phyloP scores from a whole-genome alignment of 140 eudicot species.

The Bidens hawaiensis region DNA sequence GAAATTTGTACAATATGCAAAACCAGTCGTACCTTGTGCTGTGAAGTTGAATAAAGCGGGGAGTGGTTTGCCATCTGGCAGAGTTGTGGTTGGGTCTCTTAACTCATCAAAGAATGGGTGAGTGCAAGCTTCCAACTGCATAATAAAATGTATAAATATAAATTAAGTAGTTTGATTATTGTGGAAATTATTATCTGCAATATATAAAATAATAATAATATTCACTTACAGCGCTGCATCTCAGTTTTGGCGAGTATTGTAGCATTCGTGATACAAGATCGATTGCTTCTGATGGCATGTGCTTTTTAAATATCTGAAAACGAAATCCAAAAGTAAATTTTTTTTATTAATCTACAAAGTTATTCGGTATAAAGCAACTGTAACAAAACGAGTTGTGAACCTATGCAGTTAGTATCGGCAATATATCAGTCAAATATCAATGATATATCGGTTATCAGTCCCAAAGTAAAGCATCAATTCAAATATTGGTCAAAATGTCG shows the following conservation, averaged over 20 bases:
- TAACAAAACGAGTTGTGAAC: too few species aligned
- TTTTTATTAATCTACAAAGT: background rate
- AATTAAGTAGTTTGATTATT: background rate
- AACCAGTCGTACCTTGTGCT: slow-evolving; percentile 60
- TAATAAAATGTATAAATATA: background rate
- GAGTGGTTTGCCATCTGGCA: slow-evolving; percentile 81
- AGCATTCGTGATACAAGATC: slow-evolving; percentile 93
- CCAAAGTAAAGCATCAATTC: too few species aligned
- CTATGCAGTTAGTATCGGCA: too few species aligned
- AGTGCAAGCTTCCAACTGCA: slow-evolving; percentile 96
- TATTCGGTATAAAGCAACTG: too few species aligned
- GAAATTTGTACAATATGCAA: background rate
- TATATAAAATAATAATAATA: background rate
- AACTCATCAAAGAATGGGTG: slow-evolving; percentile 90
- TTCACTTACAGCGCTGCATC: slow-evolving; percentile 79
- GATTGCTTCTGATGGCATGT: slow-evolving; percentile 84
- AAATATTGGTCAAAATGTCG: too few species aligned
- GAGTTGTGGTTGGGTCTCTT: slow-evolving; percentile 69
- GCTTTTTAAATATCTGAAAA: slow-evolving; percentile 74
- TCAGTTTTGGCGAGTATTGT: slow-evolving; percentile 88
- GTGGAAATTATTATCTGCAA: background rate
- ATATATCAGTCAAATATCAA: too few species aligned
- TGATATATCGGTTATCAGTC: too few species aligned
- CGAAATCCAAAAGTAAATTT: slow-evolving; percentile 11
- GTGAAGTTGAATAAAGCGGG: slow-evolving; percentile 92